phyloP scores from a whole-genome alignment of 1,139 yeast genomes.

The Protomyces gravidus region DNA sequence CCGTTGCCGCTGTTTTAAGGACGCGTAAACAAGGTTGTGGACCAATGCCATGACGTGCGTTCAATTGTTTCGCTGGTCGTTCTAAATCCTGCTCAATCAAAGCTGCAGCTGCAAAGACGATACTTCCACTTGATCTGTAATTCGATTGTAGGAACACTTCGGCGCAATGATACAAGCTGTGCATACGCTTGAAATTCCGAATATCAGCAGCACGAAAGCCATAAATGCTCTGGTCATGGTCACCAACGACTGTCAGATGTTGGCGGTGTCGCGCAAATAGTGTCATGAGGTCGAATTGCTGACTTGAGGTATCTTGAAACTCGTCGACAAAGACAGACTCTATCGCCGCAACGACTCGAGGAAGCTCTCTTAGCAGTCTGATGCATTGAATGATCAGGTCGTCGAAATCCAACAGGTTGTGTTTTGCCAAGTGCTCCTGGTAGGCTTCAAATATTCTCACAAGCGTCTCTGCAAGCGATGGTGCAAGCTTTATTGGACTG shows the following conservation, averaged over 20 bases:
- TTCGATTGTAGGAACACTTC: constrained; percentile 58
- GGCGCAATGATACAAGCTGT: constrained; percentile 44
- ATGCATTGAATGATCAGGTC: constrained; percentile 64
- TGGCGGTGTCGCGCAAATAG: constrained; percentile 49
- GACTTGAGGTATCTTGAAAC: constrained; percentile 82
- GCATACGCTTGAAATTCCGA: constrained; percentile 62
- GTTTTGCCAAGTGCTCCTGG: constrained; percentile 47
- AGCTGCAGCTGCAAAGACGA: constrained; percentile 60
- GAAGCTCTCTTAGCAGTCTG: constrained; percentile 47
- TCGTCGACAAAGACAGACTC: constrained; percentile 84
- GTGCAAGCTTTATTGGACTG: constrained; percentile 7
- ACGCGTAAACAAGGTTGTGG: constrained; percentile 47
- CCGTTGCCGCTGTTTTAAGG: constrained; percentile 47
- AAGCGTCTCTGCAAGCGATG: neutral
- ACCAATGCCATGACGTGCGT: constrained; percentile 41
- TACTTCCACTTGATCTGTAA: constrained; percentile 71
- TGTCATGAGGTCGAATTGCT: constrained; percentile 67
- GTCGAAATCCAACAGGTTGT: constrained; percentile 67
- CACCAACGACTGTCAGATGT: constrained; percentile 85
- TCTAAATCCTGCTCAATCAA: constrained; percentile 59
- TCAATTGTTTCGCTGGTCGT: constrained; percentile 31
- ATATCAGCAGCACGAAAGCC: constrained; percentile 79
- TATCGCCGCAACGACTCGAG: constrained; percentile 50
- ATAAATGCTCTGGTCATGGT: constrained; percentile 92
- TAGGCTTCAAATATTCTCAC: constrained; percentile 48